These are phyloP conservation scores for Mychonastes homosphaera DNA, from an alignment of 139 green algal genomes.

Conservation along the genomic window DNA sequence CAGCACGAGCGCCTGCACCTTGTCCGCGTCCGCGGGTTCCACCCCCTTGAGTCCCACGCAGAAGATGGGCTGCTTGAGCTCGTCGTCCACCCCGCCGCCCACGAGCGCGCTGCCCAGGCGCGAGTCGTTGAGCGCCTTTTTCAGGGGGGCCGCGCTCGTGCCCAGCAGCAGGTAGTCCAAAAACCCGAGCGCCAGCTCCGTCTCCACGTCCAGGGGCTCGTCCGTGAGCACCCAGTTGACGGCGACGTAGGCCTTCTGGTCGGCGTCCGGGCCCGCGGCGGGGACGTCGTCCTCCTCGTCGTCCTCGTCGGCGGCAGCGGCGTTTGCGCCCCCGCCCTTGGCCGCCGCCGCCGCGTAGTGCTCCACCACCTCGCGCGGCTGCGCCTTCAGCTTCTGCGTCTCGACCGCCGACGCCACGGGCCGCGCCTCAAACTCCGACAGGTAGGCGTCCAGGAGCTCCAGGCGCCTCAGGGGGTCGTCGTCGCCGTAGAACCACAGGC, in stretches of 20 bases:
- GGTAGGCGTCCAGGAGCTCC: conserved; percentile 59
- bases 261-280: no score
- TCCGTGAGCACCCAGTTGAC: conserved; percentile 90
- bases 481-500: conserved; percentile 99
- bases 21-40: conserved; percentile 43
- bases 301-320: conserved; percentile 49
- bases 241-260: conserved; percentile 65
- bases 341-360: no score
- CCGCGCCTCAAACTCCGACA: conserved; percentile 67
- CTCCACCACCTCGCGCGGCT: conserved; percentile 30
- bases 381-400: conserved; percentile 44
- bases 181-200: conserved; percentile 84
- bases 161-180: conserved; percentile 94
- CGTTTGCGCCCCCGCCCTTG: no score
- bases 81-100: conserved; percentile 84
- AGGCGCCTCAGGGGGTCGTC: conserved; percentile 81
- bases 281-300: no score
- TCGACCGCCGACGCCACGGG: conserved; percentile 63
- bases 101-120: conserved; percentile 85
- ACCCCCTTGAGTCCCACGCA: conserved; percentile 80
- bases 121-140: conserved; percentile 75
- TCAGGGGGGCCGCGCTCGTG: conserved; percentile 75
- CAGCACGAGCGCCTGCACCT: conserved; percentile 75
- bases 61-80: conserved; percentile 85
- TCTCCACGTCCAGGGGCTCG: conserved; percentile 78